Evolutionary conservation across 2,329 filamentous ascomycete genomes (phyloP).

Genomic region (Penicillium thymicola): DNA sequence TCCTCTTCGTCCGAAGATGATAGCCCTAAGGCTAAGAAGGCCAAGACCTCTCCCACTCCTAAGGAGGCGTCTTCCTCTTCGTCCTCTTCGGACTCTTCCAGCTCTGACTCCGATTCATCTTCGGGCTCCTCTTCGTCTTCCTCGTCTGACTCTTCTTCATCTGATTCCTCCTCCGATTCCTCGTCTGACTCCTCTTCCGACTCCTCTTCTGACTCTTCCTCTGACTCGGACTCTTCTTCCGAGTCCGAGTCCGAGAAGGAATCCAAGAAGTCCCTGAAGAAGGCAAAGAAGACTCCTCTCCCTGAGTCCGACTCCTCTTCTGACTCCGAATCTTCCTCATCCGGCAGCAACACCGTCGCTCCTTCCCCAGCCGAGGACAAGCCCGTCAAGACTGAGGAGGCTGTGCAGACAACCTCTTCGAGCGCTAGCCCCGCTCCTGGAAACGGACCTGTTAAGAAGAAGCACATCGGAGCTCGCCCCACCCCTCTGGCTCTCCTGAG

Average conservation of each 20-base stretch:
- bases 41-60: slow-evolving; percentile 37
- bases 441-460: slow-evolving; percentile 33
- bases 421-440: slow-evolving; percentile 47
- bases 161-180: slow-evolving; percentile 31
- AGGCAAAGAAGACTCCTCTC: slow-evolving; percentile 36
- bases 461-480: slow-evolving; percentile 53
- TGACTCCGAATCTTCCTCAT: slow-evolving; percentile 25
- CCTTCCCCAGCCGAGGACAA: slow-evolving; percentile 27
- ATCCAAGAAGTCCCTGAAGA: slow-evolving; percentile 29
- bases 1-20: slow-evolving; percentile 48
- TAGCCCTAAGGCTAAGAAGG: slow-evolving; percentile 54
- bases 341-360: slow-evolving; percentile 33
- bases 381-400: slow-evolving; percentile 13
- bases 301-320: slow-evolving; percentile 34
- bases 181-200: slow-evolving; percentile 21
- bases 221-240: slow-evolving; percentile 14
- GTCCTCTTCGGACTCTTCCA: slow-evolving; percentile 17
- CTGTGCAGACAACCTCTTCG: slow-evolving; percentile 45
- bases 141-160: slow-evolving; percentile 28
- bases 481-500: slow-evolving; percentile 75
- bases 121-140: slow-evolving; percentile 25
- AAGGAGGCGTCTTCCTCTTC: slow-evolving; percentile 35
- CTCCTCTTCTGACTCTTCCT: slow-evolving; percentile 13
- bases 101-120: slow-evolving; percentile 15
- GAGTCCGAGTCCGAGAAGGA: slow-evolving; percentile 27